Evolutionary conservation across 805 yeast species (phyloP).

Genomic region (Hanseniaspora lindneri): DNA sequence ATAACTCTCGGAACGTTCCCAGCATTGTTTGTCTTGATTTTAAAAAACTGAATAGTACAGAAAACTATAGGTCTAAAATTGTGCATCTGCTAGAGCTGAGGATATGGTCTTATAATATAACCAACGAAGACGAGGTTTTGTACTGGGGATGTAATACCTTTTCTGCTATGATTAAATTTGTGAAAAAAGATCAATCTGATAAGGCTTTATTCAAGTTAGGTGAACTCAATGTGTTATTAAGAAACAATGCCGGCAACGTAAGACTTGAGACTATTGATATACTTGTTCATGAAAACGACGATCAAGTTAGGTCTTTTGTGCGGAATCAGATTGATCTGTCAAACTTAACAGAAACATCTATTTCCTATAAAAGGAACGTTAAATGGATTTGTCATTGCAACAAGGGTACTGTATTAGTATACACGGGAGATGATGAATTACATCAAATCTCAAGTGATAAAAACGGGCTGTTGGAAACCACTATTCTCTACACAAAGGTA

Average conservation of each 20-base stretch:
- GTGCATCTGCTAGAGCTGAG: conserved; percentile 9
- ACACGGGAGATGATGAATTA: conserved; percentile 19
- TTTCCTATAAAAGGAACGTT: conserved; percentile 16
- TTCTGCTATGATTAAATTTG: neutral
- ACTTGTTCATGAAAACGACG: conserved; percentile 23
- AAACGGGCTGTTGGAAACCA: conserved; percentile 19
- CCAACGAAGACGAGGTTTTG: conserved; percentile 1
- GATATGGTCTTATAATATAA: conserved; percentile 14
- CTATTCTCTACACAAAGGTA: conserved; percentile 20
- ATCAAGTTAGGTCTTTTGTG: conserved; percentile 18
- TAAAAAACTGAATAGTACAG: neutral
- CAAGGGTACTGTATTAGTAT: conserved; percentile 23
- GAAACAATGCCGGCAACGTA: conserved; percentile 16
- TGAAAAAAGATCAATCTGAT: neutral
- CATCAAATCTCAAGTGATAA: conserved; percentile 17
- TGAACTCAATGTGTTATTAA: conserved; percentile 22
- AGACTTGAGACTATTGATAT: conserved; percentile 23
- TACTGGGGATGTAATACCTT: conserved; percentile 14
- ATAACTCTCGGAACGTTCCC: neutral
- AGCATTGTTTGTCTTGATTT: conserved; percentile 14
- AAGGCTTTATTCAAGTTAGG: conserved; percentile 25
- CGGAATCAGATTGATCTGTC: conserved; percentile 14
- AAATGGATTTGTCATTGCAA: conserved; percentile 23
- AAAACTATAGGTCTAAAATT: neutral
- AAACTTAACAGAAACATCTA: neutral